phyloP scores from a whole-genome alignment of 2,329 filamentous ascomycete genomes.

The Ophiostoma montium region DNA sequence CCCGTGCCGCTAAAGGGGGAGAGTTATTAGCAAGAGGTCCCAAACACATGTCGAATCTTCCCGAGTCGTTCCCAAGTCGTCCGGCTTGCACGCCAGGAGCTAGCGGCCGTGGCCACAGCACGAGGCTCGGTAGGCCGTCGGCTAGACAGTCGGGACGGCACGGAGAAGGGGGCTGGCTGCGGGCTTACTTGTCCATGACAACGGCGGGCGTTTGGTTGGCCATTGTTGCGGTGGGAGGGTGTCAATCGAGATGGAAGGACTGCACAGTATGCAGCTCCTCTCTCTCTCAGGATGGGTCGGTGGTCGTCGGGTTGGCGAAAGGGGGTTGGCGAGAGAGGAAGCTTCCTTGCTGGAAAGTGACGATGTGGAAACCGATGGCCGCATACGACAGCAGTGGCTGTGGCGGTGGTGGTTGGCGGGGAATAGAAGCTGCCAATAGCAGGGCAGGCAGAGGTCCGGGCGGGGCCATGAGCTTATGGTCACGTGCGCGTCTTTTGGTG shows the following conservation, averaged over 20 bases:
- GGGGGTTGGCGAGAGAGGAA: not conserved
- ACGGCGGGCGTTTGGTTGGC: conserved; percentile 98
- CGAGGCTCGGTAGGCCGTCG: conserved; percentile 11
- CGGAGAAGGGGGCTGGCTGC: conserved; percentile 13
- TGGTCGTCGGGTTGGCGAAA: not conserved
- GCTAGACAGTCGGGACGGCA: conserved; percentile 7
- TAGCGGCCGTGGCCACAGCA: not conserved
- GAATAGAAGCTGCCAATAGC: conserved; percentile 3
- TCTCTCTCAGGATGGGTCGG: not conserved
- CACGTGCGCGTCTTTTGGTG: not conserved
- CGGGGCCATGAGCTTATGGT: not conserved
- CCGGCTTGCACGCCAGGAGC: not conserved
- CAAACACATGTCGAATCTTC: not conserved
- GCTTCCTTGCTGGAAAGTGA: not conserved
- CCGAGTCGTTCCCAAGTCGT: not conserved
- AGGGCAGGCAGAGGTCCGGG: not conserved
- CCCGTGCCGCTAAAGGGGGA: conserved; percentile 68
- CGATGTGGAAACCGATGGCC: conserved; percentile 3
- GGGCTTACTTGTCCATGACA: conserved; percentile 99
- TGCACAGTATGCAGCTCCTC: conserved; percentile 6
- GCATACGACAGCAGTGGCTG: conserved; percentile 6
- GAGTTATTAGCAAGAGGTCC: conserved; percentile 23
- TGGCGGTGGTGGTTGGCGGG: conserved; percentile 8
- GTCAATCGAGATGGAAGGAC: conserved; percentile 3
- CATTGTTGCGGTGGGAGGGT: conserved; percentile 42